Evolutionary conservation across 108 stramenopile genomes (phyloP), one percentile per base, ranked within the genome.

Genomic region (Discostella stelligeroides): DNA sequence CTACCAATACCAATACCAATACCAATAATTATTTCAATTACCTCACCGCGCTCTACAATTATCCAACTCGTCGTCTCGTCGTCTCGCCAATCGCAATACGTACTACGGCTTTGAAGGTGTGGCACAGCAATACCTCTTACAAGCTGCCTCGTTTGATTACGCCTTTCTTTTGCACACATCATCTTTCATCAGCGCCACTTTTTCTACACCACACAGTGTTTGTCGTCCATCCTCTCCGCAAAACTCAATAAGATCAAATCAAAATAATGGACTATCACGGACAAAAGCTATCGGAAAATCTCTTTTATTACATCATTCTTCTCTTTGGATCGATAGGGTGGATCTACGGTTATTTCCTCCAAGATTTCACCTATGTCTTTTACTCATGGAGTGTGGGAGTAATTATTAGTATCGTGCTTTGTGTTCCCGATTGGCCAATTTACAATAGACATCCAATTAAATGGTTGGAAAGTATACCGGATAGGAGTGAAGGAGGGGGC

Each of bases 401-500:
- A 4, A 79, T 57, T 14, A 66, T 94, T 50, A 90, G 88, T 37
- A 62, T 90, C 5, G 72, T 94, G 63, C 70, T 95, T 17, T 95
- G 93, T 61, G 93, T 95, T 38, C 93, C 93, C 40, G 93, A 95
- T 77, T 95, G 93, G 93, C 93, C 93, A 9, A 86, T 91, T 66
- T 95, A 86, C 64, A 95, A 95, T 62, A 70, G 85, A 78, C 85
- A 95, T 78, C 93, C 93, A 25, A 77, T 95, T 63, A 88, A 92
- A 60, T 95, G 93, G 93, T 69, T 95, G 25, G 93, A 95, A 34
- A 84, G 82, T 59, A 88, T 94, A 45, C 93, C 93, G 11, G 85
- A 89, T 76, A 63, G 92, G 64, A 70, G 81, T 72, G 67, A 46
- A n/a, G 57, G 73, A 24, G 73, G 50, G 53, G 56, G 29, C 18